A percentile compares a stretch with the other conserved stretches of the same genome.
phyloP scores from a whole-genome alignment of 2,329 filamentous ascomycete species.

The Ambrosiella beaveri region DNA sequence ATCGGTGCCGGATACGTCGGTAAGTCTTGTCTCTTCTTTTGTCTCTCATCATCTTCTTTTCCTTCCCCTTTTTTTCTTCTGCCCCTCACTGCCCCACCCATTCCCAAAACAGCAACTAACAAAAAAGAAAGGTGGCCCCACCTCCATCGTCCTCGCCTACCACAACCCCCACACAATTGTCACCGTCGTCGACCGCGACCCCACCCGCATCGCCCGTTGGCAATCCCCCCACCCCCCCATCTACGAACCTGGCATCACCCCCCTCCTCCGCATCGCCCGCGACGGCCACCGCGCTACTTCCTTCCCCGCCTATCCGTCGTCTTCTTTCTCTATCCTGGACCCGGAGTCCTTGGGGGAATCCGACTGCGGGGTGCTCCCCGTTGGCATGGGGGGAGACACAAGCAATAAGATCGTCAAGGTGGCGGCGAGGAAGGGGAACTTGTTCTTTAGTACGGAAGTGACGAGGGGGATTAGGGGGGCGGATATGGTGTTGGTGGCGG shows the following conservation, averaged over 20 bases:
- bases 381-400: not conserved
- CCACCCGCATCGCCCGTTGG: slow-evolving; percentile 50
- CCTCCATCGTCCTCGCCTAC: slow-evolving; percentile 55
- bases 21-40: slow-evolving; percentile 24
- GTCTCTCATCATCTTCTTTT: too few species aligned
- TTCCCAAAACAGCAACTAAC: not conserved
- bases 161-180: slow-evolving; percentile 55
- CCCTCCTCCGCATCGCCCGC: slow-evolving; percentile 48
- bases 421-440: slow-evolving; percentile 39
- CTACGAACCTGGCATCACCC: slow-evolving; percentile 53
- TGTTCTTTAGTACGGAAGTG: slow-evolving; percentile 57
- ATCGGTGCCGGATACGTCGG: slow-evolving; percentile 62
- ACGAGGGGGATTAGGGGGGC: slow-evolving; percentile 44
- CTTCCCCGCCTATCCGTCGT: slow-evolving; percentile 22
- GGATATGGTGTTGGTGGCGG: slow-evolving; percentile 57
- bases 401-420: slow-evolving; percentile 18
- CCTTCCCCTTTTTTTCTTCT: not conserved
- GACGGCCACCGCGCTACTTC: slow-evolving; percentile 34
- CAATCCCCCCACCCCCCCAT: slow-evolving; percentile 58
- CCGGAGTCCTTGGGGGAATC: not conserved
- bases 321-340: slow-evolving; percentile 17
- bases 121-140: slow-evolving; percentile 44
- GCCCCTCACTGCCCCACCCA: not conserved
- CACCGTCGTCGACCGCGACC: slow-evolving; percentile 57
- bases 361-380: not conserved